A percentile compares a stretch with the other conserved stretches of the same genome.
phyloP scores from a whole-genome alignment of 2,329 filamentous ascomycete species.

The Pseudogymnoascus sp. region DNA sequence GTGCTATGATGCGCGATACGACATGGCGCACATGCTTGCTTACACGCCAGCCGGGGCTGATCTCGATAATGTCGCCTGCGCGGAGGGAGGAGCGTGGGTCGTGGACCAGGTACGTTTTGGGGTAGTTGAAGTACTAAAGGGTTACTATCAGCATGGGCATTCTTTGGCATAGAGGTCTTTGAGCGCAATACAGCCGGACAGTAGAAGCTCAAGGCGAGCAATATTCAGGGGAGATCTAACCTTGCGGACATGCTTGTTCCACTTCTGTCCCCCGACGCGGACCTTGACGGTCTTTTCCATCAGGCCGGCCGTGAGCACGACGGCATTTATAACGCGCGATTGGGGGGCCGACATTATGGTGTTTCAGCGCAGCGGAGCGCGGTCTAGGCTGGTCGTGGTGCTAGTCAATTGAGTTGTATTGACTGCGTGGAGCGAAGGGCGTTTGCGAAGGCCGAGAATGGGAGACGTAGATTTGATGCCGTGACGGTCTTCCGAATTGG shows the following conservation, averaged over 20 bases:
- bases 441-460: neutral
- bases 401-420: neutral
- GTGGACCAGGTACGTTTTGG: constrained; percentile 63
- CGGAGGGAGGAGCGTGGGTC: constrained; percentile 68
- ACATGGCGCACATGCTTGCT: constrained; percentile 65
- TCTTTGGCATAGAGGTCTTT: neutral
- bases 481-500: neutral
- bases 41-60: constrained; percentile 57
- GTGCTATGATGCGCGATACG: constrained; percentile 66
- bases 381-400: neutral
- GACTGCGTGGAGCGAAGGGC: neutral
- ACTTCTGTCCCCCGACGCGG: constrained; percentile 60
- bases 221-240: constrained; percentile 38
- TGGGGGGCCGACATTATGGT: neutral
- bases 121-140: constrained; percentile 55
- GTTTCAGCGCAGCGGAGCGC: neutral
- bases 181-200: neutral
- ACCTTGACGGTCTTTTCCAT: constrained; percentile 78
- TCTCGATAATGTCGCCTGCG: constrained; percentile 67
- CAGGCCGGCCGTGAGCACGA: constrained; percentile 69
- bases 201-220: neutral
- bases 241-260: constrained; percentile 67
- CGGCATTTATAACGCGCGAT: constrained; percentile 28
- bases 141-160: neutral
- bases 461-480: neutral